These are phyloP conservation scores for Clathrus columnatus DNA, from an alignment of 768 basidiomycete species.

Conservation along the genomic window DNA sequence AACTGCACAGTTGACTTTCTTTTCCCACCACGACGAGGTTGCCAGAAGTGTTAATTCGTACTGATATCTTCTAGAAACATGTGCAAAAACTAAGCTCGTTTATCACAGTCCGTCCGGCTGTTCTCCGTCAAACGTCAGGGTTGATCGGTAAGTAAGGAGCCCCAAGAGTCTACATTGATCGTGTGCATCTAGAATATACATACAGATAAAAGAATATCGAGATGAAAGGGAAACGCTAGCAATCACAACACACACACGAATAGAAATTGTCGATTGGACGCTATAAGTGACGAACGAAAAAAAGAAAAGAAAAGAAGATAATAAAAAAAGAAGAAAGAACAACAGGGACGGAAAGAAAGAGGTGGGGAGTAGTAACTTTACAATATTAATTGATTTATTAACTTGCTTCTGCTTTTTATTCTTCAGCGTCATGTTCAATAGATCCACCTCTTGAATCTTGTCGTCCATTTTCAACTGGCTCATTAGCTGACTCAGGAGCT, in stretches of 20 bases:
- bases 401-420: neutral
- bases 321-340: neutral
- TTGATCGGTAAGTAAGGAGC: too few species aligned
- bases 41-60: neutral
- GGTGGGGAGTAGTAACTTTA: neutral
- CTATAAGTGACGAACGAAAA: neutral
- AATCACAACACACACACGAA: neutral
- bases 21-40: neutral
- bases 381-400: neutral
- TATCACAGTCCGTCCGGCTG: too few species aligned
- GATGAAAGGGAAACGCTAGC: neutral
- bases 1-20: neutral
- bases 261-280: neutral
- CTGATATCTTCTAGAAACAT: too few species aligned
- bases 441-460: constrained; percentile 6
- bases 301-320: neutral
- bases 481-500: neutral
- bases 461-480: constrained; percentile 3
- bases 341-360: neutral
- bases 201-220: neutral
- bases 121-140: too few species aligned
- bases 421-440: constrained; percentile 6
- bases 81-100: too few species aligned
- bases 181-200: neutral
- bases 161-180: too few species aligned